These are phyloP conservation scores for Beauveria asiatica DNA, from an alignment of 2,329 filamentous ascomycete genomes.

Conservation along the genomic window DNA sequence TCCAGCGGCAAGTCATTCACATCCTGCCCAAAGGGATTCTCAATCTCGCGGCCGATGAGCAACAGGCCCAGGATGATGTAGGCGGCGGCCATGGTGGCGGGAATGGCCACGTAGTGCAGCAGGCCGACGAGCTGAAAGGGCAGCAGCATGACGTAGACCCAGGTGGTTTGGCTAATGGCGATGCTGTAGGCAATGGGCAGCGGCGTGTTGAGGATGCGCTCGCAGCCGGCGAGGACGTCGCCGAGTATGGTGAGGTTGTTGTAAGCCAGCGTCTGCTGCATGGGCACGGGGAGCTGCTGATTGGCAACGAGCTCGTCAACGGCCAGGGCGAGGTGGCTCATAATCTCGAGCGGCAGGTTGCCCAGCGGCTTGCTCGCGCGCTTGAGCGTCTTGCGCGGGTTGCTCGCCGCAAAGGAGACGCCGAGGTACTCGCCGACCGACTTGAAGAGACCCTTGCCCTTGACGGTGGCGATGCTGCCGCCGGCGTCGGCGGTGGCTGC, in stretches of 20 bases:
- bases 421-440: conserved; percentile 64
- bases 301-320: conserved; percentile 52
- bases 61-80: conserved; percentile 77
- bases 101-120: conserved; percentile 68
- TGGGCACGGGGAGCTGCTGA: conserved; percentile 45
- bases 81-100: conserved; percentile 60
- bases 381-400: conserved; percentile 72
- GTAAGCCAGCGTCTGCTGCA: conserved; percentile 53
- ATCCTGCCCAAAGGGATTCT: conserved; percentile 77
- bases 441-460: conserved; percentile 50
- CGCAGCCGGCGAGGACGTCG: conserved; percentile 63
- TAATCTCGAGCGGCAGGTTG: conserved; percentile 75
- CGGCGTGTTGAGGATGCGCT: conserved; percentile 74
- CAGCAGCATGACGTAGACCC: conserved; percentile 71
- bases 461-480: conserved; percentile 19
- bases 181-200: conserved; percentile 78
- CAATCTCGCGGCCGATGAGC: conserved; percentile 70
- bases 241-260: conserved; percentile 56
- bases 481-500: conserved; percentile 35
- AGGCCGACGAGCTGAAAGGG: conserved; percentile 66
- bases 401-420: conserved; percentile 65
- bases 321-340: conserved; percentile 62
- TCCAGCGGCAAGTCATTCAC: conserved; percentile 77
- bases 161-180: conserved; percentile 77
- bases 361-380: conserved; percentile 62